A percentile compares a stretch with the other conserved stretches of the same genome.
Evolutionary conservation across 495 filamentous ascomycete species (phyloP).

Genomic region (Talaromyces borbonicus): DNA sequence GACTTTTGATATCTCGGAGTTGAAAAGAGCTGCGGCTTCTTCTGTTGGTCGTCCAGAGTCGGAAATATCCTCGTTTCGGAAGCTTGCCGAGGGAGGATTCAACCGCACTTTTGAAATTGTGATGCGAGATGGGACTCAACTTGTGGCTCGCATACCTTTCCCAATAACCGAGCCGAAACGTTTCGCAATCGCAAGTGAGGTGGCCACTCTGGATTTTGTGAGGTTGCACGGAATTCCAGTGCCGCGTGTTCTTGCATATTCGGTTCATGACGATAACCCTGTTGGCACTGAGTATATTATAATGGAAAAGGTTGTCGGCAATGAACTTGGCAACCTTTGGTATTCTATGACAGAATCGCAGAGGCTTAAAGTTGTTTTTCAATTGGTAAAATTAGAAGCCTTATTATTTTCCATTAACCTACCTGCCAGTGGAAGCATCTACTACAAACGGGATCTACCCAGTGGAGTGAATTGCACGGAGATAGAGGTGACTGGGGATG

Average conservation of each 20-base stretch:
- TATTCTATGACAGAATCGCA: background rate
- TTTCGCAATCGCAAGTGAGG: conserved; percentile 34
- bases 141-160: conserved; percentile 29
- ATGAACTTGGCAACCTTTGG: conserved; percentile 12
- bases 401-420: background rate
- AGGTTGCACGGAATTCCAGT: no score
- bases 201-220: conserved; percentile 34
- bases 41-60: no score
- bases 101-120: conserved; percentile 23
- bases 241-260: no score
- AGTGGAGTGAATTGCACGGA: background rate
- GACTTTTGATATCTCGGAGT: no score
- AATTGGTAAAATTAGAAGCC: background rate
- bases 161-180: conserved; percentile 23
- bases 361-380: background rate
- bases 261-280: no score
- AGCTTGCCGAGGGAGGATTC: conserved; percentile 29
- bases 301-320: conserved; percentile 12
- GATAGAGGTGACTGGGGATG: background rate
- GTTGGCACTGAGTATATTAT: conserved; percentile 16
- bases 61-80: no score
- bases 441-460: background rate
- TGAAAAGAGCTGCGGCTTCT: no score
- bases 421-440: background rate
- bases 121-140: conserved; percentile 20